phyloP scores from a whole-genome alignment of 2,329 filamentous ascomycete species.

The Exophiala viscosa region DNA sequence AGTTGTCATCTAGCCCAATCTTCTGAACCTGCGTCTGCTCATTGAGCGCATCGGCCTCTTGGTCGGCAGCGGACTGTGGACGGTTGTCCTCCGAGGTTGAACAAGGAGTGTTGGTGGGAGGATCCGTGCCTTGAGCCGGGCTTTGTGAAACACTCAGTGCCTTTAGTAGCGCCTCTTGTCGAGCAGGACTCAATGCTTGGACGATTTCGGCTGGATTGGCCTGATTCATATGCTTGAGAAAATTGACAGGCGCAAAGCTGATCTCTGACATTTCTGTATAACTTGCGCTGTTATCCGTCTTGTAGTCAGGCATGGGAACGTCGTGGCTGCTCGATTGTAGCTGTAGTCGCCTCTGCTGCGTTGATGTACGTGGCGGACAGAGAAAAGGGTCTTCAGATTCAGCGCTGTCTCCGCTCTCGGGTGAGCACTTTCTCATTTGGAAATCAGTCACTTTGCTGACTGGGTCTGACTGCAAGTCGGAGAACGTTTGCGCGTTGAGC shows the following conservation, averaged over 20 bases:
- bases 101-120: constrained; percentile 22
- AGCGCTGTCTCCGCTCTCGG: constrained; percentile 26
- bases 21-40: background rate
- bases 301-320: constrained; percentile 49
- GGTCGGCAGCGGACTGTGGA: constrained; percentile 1
- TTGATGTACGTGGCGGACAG: constrained; percentile 35
- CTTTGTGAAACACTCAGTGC: constrained; percentile 37
- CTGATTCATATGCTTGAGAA: constrained; percentile 39
- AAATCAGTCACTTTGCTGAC: constrained; percentile 30
- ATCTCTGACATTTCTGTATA: constrained; percentile 41
- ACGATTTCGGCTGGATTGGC: constrained; percentile 35
- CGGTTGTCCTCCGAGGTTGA: constrained; percentile 4
- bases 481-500: constrained; percentile 11
- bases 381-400: constrained; percentile 40
- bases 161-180: constrained; percentile 32
- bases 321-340: constrained; percentile 40
- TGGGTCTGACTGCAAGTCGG: constrained; percentile 25
- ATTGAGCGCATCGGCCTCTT: constrained; percentile 1
- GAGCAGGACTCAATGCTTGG: constrained; percentile 21
- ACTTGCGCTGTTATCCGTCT: constrained; percentile 39
- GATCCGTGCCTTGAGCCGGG: constrained; percentile 12
- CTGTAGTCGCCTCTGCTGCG: constrained; percentile 25
- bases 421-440: constrained; percentile 27
- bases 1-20: too few relatives aligned
- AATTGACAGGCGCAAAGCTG: constrained; percentile 32